Conservation (phyloP, 2,329 filamentous ascomycete species). For the Cladosporium sp. region DNA sequence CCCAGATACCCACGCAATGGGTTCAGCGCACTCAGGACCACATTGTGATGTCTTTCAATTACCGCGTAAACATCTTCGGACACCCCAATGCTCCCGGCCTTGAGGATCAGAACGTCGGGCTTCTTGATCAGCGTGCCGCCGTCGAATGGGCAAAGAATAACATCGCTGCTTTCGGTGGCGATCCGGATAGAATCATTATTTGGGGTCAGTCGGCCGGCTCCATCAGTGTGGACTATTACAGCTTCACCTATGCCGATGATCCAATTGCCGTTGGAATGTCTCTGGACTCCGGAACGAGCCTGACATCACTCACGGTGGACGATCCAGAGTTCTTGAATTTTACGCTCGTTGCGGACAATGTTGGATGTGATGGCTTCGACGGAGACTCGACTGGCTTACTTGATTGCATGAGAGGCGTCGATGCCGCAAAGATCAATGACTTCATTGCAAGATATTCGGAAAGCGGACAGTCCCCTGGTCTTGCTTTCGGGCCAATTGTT, state of each 20-base stretch:
- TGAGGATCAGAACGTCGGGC: conserved; percentile 52
- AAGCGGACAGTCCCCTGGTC: conserved; percentile 22
- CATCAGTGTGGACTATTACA: conserved; percentile 47
- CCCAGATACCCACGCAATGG: conserved; percentile 62
- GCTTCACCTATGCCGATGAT: conserved; percentile 45
- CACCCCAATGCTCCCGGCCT: conserved; percentile 3
- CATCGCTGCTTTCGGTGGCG: conserved; percentile 55
- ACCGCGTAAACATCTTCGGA: conserved; percentile 46
- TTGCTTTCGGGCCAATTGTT: conserved; percentile 15
- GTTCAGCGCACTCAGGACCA: conserved; percentile 40
- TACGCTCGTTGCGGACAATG: conserved; percentile 31
- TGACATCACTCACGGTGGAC: conserved; percentile 31
- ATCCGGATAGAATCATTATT: conserved; percentile 36
- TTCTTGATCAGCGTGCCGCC: conserved; percentile 57
- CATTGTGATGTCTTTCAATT: conserved; percentile 56
- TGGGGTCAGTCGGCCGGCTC: conserved; percentile 54
- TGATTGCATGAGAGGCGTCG: conserved; percentile 34
- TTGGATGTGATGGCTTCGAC: conserved; percentile 27
- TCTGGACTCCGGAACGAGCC: conserved; percentile 37
- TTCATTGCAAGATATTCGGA: conserved; percentile 32
- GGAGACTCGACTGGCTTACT: conserved; percentile 27
- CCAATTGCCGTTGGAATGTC: conserved; percentile 48
- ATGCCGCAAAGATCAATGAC: conserved; percentile 26
- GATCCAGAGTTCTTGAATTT: conserved; percentile 32
- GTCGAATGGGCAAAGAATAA: conserved; percentile 59